Evolutionary conservation across 805 yeast species (phyloP).

Genomic region (Scheffersomyces spartinae): DNA sequence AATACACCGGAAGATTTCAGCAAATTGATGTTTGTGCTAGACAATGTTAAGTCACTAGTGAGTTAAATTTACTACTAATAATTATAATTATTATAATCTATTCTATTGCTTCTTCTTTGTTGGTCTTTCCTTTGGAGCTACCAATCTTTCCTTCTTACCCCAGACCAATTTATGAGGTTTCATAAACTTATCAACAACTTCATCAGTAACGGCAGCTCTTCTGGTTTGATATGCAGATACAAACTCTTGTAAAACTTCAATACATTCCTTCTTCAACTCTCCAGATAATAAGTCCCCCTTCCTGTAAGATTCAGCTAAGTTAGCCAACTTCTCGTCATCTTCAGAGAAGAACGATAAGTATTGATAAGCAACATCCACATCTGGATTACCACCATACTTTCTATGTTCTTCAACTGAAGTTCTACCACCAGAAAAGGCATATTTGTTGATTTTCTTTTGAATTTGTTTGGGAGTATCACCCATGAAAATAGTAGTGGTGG

Average conservation of each 20-base stretch:
- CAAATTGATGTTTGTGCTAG: conserved; percentile 26
- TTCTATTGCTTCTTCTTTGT: conserved; percentile 29
- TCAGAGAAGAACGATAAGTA: conserved; percentile 81
- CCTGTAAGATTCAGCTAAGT: conserved; percentile 53
- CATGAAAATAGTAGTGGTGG: conserved; percentile 86
- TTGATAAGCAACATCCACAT: conserved; percentile 90
- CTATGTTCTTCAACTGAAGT: conserved; percentile 85
- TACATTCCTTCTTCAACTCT: conserved; percentile 84
- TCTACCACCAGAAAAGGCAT: conserved; percentile 93
- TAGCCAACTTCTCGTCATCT: conserved; percentile 70
- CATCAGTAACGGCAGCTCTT: conserved; percentile 56
- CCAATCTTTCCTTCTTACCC: conserved; percentile 66
- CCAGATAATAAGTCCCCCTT: conserved; percentile 82
- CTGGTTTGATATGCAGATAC: conserved; percentile 75
- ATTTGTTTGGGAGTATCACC: conserved; percentile 89
- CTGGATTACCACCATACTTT: conserved; percentile 84
- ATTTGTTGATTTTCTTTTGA: conserved; percentile 88
- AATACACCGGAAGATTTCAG: conserved; percentile 21
- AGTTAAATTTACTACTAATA: not conserved
- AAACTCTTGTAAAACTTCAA: conserved; percentile 66
- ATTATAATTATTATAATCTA: no score
- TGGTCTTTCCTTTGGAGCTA: conserved; percentile 46
- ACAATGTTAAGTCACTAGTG: conserved; percentile 9
- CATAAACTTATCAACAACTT: conserved; percentile 57
- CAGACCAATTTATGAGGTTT: conserved; percentile 69